phyloP scores from a whole-genome alignment of 805 yeast genomes.

The Nakazawaea ernobii region DNA sequence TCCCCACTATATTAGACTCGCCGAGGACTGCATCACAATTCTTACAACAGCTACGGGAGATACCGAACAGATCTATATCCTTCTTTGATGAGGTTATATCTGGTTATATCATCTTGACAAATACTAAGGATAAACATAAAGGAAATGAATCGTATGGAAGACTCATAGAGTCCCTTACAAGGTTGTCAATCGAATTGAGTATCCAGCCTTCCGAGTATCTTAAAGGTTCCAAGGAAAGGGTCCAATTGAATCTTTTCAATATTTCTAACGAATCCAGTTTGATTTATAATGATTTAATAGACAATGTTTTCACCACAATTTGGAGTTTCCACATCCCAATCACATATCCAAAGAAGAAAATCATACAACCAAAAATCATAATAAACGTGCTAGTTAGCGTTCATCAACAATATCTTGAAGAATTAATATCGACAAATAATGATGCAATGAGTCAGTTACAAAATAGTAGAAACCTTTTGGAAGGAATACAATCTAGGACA shows the following conservation, averaged over 20 bases:
- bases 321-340: constrained; percentile 10
- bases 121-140: neutral
- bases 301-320: neutral
- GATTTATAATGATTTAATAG: neutral
- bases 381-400: constrained; percentile 1
- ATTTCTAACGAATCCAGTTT: constrained; percentile 3
- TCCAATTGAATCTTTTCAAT: neutral
- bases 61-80: constrained; percentile 8
- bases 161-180: constrained; percentile 1
- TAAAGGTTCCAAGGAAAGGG: neutral
- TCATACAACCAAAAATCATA: constrained; percentile 8
- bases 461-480: constrained; percentile 1
- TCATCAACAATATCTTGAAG: neutral
- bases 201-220: constrained; percentile 5
- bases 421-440: neutral
- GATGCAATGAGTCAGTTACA: neutral
- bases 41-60: neutral
- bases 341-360: constrained; percentile 10
- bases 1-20: neutral
- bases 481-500: constrained; percentile 9
- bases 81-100: constrained; percentile 7
- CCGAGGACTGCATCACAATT: neutral
- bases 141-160: neutral
- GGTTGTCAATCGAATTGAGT: constrained; percentile 5
- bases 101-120: constrained; percentile 4